Percentiles rank a stretch among this genome's conserved stretches.
Evolutionary conservation across 768 basidiomycete genomes (phyloP).

Genomic region (Mycena pura): DNA sequence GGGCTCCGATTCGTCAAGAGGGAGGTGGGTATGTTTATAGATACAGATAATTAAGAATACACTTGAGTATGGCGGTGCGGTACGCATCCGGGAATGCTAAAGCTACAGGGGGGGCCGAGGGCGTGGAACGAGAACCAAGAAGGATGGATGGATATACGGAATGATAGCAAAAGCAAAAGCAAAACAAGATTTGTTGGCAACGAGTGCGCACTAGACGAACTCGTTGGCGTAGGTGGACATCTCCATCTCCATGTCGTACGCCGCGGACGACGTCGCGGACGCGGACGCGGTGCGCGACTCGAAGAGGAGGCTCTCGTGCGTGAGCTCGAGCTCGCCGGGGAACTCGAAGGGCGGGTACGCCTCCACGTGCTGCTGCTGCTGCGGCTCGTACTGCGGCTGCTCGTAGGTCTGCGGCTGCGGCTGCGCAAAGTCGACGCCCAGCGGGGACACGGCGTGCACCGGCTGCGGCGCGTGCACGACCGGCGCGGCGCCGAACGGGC

Average conservation of each 20-base stretch:
- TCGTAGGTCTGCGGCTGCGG: slow-evolving; percentile 1
- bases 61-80: background rate
- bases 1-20: slow-evolving; percentile 7
- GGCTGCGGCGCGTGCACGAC: slow-evolving; percentile 25
- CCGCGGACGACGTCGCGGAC: background rate
- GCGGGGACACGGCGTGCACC: slow-evolving; percentile 17
- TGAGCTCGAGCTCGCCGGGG: slow-evolving; percentile 12
- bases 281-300: background rate
- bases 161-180: background rate
- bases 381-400: background rate
- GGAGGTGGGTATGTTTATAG: slow-evolving; percentile 18
- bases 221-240: slow-evolving; percentile 19
- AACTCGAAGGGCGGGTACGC: slow-evolving; percentile 25
- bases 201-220: slow-evolving; percentile 11
- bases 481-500: slow-evolving; percentile 13
- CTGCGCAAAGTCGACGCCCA: slow-evolving; percentile 12
- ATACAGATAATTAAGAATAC: slow-evolving; percentile 27
- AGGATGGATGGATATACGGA: background rate
- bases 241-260: slow-evolving; percentile 5
- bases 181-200: background rate
- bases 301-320: background rate
- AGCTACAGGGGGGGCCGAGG: slow-evolving; percentile 26
- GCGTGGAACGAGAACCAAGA: too few relatives aligned
- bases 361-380: background rate
- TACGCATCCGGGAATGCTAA: slow-evolving; percentile 17